phyloP scores from a whole-genome alignment of 2,329 filamentous ascomycete species.

The Beauveria medogensis region DNA sequence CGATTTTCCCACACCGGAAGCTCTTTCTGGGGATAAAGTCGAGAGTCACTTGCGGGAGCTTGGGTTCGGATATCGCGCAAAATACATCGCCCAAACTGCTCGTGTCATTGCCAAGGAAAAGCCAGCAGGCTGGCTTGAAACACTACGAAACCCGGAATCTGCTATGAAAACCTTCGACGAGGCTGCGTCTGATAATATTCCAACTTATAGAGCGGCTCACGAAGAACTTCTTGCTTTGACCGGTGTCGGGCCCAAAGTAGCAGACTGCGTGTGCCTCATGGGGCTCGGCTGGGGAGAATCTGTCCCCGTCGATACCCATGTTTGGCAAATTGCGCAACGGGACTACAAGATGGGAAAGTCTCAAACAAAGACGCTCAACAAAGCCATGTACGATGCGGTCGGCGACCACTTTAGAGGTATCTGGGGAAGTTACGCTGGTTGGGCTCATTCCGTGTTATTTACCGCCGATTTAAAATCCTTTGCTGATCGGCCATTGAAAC shows the following conservation, averaged over 20 bases:
- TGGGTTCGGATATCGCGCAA: conserved; percentile 91
- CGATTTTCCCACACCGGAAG: conserved; percentile 74
- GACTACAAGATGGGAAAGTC: conserved; percentile 90
- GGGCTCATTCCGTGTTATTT: conserved; percentile 96
- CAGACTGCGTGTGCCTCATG: conserved; percentile 95
- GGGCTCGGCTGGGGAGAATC: conserved; percentile 92
- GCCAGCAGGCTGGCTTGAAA: conserved; percentile 67
- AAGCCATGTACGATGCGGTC: conserved; percentile 80
- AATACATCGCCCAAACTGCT: conserved; percentile 84
- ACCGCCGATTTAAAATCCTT: conserved; percentile 87
- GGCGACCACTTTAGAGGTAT: conserved; percentile 81
- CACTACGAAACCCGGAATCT: conserved; percentile 68
- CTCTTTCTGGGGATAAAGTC: conserved; percentile 65
- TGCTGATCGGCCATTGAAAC: conserved; percentile 45
- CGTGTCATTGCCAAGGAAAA: conserved; percentile 59
- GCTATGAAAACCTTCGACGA: conserved; percentile 33
- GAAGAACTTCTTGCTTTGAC: conserved; percentile 69
- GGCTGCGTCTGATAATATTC: conserved; percentile 38
- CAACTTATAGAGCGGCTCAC: conserved; percentile 73
- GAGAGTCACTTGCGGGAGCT: conserved; percentile 72
- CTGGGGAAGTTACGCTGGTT: conserved; percentile 91
- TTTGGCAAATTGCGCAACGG: conserved; percentile 95
- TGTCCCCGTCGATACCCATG: conserved; percentile 93
- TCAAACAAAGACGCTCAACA: conserved; percentile 78
- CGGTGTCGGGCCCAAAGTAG: conserved; percentile 92